Conservation (phyloP, 495 filamentous ascomycete genomes). For the Aspergillus coremiiformis region DNA sequence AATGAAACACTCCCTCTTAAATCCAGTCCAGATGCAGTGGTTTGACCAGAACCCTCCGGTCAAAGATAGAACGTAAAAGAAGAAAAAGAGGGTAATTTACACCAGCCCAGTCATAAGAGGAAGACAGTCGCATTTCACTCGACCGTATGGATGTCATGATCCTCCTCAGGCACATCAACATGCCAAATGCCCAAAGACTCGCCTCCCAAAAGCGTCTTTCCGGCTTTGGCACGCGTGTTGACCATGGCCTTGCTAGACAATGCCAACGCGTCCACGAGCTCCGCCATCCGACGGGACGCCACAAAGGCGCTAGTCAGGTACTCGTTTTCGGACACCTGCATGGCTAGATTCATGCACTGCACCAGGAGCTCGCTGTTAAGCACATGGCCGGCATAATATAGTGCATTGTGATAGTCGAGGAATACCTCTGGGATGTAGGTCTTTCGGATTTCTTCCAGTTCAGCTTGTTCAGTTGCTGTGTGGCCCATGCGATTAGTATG, state of each 20-base stretch:
- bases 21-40: constrained; percentile 8
- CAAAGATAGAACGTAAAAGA: background rate
- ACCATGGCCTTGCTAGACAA: constrained; percentile 67
- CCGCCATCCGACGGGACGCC: constrained; percentile 59
- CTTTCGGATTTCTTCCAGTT: constrained; percentile 50
- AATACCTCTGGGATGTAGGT: constrained; percentile 76
- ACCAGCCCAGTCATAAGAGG: background rate
- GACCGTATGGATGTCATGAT: constrained; percentile 9
- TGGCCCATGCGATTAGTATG: background rate
- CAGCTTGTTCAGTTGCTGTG: constrained; percentile 34
- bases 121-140: constrained; percentile 1
- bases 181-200: constrained; percentile 45
- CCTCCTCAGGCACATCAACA: constrained; percentile 26
- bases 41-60: constrained; percentile 1
- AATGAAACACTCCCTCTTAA: constrained; percentile 3
- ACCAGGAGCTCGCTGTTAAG: constrained; percentile 58
- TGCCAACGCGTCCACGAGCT: constrained; percentile 70
- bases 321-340: constrained; percentile 54
- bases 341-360: constrained; percentile 71
- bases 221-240: constrained; percentile 35
- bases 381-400: constrained; percentile 60
- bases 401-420: constrained; percentile 67
- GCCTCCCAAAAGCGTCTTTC: constrained; percentile 28
- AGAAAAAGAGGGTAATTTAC: constrained; percentile 15
- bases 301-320: constrained; percentile 60